Conservation (phyloP, 441 rosid genomes). For the Corymbia citriodora region DNA sequence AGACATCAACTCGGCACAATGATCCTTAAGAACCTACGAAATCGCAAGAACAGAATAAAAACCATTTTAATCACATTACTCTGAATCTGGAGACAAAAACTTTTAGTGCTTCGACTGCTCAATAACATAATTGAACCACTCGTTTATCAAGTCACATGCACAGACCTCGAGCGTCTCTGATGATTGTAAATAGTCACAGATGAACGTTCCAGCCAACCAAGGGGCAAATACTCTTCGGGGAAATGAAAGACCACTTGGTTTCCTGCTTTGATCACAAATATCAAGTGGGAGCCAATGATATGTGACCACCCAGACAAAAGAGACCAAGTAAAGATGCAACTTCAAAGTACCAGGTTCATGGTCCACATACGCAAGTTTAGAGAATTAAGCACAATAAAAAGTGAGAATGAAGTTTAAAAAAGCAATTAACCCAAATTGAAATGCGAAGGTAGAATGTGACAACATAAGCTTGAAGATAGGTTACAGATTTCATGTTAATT, state of each 20-base stretch:
- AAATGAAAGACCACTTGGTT: slow-evolving; percentile 45
- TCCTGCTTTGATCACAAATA: slow-evolving; percentile 37
- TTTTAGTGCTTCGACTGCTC: background rate
- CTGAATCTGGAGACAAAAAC: background rate
- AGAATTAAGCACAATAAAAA: background rate
- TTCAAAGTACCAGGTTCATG: background rate
- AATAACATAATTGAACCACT: background rate
- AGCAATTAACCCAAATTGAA: background rate
- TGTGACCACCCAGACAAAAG: background rate
- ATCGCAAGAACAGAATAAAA: background rate
- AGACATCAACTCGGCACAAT: slow-evolving; percentile 74
- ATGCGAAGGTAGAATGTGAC: background rate
- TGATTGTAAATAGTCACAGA: slow-evolving; percentile 83
- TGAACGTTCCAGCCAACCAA: slow-evolving; percentile 55
- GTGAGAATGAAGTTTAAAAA: background rate
- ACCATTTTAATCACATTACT: background rate
- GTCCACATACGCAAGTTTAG: background rate
- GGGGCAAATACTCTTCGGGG: slow-evolving; percentile 86
- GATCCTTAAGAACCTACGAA: slow-evolving; percentile 74
- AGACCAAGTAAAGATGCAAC: background rate
- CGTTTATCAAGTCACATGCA: background rate
- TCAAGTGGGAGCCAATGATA: background rate
- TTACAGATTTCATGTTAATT: background rate
- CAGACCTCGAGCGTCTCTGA: slow-evolving; percentile 74
- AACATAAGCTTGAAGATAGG: background rate